Conservation (phyloP, 2,329 filamentous ascomycete genomes). For the Hypoxylon sp. region DNA sequence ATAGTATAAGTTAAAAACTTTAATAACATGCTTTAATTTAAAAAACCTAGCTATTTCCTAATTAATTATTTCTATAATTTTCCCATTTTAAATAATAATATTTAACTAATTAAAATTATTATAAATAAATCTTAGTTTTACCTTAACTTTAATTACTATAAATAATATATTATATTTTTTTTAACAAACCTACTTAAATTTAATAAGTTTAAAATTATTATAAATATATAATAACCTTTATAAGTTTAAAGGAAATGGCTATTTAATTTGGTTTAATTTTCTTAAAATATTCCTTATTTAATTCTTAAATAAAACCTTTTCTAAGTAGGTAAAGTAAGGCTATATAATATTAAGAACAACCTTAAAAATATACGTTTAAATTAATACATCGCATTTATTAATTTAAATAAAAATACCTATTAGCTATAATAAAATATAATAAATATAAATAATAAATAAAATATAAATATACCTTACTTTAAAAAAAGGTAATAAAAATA, state of each 20-base stretch:
- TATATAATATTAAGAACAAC: too few relatives aligned
- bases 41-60: too few relatives aligned
- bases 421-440: not conserved
- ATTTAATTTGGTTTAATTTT: not conserved
- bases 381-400: not conserved
- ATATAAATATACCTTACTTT: not conserved
- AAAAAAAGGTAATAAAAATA: not conserved
- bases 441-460: not conserved
- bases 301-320: too few relatives aligned
- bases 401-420: not conserved
- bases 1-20: too few relatives aligned
- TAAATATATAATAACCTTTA: not conserved
- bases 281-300: too few relatives aligned
- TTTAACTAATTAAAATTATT: too few relatives aligned
- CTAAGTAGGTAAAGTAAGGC: too few relatives aligned
- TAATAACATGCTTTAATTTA: too few relatives aligned
- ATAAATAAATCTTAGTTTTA: too few relatives aligned
- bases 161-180: not conserved
- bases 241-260: not conserved
- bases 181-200: not conserved
- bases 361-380: not conserved
- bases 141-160: too few relatives aligned
- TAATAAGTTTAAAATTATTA: not conserved
- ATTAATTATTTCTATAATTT: too few relatives aligned
- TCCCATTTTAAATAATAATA: too few relatives aligned